Base-by-base conservation (phyloP, 23 red algal species). In the Agarophyton chilense region DNA sequence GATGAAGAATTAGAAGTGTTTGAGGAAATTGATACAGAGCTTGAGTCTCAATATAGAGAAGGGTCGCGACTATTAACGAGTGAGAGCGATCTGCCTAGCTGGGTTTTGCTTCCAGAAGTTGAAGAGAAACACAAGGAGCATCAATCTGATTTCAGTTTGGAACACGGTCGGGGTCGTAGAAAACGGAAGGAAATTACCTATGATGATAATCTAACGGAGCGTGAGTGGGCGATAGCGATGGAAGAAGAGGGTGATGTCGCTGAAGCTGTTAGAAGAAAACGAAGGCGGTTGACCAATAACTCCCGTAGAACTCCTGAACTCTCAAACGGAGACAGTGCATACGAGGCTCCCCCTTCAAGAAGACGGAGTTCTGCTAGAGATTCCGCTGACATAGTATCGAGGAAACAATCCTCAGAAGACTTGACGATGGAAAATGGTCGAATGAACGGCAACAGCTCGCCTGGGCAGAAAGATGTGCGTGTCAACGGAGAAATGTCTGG, bases 1-100 rank as follows among this genome's bases (percentile, higher is more conserved):
- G 96, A 98, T 79, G 92, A 92, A 52, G 96, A 98, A 58, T 66
- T 95, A 19, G 96, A 95, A 26, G n/a, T 93, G 0, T 98, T 98
- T 68, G 68, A 93, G 71, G 77, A 84, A 38, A 92, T 98, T 52
- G 96, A 98, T 77, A 57, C 66, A 6, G 90, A 98, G 26, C 42
- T 82, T 49, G 72, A 77, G 49, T 68, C 77, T 52, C 55, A 46
- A 24, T 38, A 29, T 10, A 65, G 52, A 22, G 63, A 46, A 25
- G 47, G 38, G 42, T 41, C 82, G 35, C 65, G 94, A 10, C 67
- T 96, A 43, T 53, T 98, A 24, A 53, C 43, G 52, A 72, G 89
- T 82, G 93, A 98, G 44, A 71, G 47, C 25, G 92, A 98, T 28
- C 44, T 98, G 29, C 96, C 96, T n/a, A 55, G 77, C 33, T 98